A percentile compares a stretch with the other conserved stretches of the same genome.
phyloP scores from a whole-genome alignment of 1,284 basidiomycete genomes.

The Coniophora puteana region DNA sequence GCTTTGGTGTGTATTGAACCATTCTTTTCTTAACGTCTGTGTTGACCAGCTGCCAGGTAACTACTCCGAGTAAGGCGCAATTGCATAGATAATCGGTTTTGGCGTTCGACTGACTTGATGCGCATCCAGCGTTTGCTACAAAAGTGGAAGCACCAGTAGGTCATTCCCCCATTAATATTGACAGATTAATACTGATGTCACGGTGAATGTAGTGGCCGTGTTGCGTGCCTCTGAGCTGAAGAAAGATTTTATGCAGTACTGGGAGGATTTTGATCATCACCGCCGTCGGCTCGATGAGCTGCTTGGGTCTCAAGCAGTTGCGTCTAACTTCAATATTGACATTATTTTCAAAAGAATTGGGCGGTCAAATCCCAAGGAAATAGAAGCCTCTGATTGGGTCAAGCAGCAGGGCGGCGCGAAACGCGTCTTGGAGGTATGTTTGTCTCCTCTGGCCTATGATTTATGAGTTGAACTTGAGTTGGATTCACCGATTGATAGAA shows the following conservation, averaged over 20 bases:
- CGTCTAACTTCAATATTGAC: conserved; percentile 14
- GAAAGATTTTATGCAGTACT: no score
- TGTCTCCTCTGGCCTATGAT: background rate
- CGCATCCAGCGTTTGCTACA: conserved; percentile 21
- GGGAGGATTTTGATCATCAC: conserved; percentile 3
- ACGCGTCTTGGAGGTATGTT: conserved; percentile 17
- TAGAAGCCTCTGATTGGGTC: conserved; percentile 12
- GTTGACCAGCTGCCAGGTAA: no score
- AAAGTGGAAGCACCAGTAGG: conserved; percentile 19
- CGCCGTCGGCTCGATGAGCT: conserved; percentile 5
- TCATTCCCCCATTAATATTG: no score
- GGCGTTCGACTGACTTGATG: background rate
- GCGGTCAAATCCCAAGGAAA: conserved; percentile 14
- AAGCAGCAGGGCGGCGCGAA: conserved; percentile 16
- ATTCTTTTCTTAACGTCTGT: no score
- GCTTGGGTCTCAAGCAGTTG: conserved; percentile 16
- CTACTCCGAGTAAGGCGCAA: background rate
- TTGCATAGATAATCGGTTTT: background rate
- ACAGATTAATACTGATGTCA: background rate
- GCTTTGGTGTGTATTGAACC: conserved; percentile 1
- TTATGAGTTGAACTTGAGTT: background rate
- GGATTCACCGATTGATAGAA: conserved; percentile 12
- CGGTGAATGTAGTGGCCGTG: no score
- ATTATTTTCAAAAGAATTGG: conserved; percentile 12
- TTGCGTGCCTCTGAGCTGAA: no score